Base-by-base conservation (phyloP, 2,329 filamentous ascomycete species). In the Leptographium lundbergii region DNA sequence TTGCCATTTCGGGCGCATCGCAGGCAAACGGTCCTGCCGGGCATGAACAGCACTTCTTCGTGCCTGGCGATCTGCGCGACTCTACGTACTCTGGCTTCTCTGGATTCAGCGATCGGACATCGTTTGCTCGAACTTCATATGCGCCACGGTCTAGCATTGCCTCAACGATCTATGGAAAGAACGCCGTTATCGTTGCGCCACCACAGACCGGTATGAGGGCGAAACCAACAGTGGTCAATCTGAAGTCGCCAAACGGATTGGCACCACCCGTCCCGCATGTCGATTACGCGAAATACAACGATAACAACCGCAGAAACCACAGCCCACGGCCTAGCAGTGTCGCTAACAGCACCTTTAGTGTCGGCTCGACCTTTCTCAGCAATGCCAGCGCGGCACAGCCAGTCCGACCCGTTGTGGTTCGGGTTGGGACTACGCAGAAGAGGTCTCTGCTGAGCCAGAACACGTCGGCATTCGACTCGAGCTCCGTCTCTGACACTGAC, bases 91-190 rank as follows among this genome's bases (percentile, higher is more conserved):
- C 91, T 6, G 87, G 82, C 62, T 81, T 87, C 62, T 89, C 88
- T 1, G 78, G 76, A 56, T 81, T 77, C 65, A 80, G 77, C 36
- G 82, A 85, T 67, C 77, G 82, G 59, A 83, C 81, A 0, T 86
- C 83, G 0, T 82, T 78, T 61, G 82, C 81, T 39, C 75, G 76
- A 45, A 80, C 77, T 7, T 82, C 80, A 2, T 82, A 81, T 61
- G 80, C 79, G 2, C 79, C 80, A 39, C 79, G 84, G 59, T 85
- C 81, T 55, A 91, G 88, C 68, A 88, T 97, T 63, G 91, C 91
- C 4, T 96, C 91, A 1, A 96, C 92, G 24, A 90, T 96, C 57
- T 97, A 96, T 69, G 88, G 90, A 64, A 92, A 91, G 74, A 90
- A 95, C 67, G 91, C 89, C 19, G 84, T 95, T 57, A 83, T 96